Base-by-base conservation (phyloP, 495 filamentous ascomycete species). In the Penicillium lagena region DNA sequence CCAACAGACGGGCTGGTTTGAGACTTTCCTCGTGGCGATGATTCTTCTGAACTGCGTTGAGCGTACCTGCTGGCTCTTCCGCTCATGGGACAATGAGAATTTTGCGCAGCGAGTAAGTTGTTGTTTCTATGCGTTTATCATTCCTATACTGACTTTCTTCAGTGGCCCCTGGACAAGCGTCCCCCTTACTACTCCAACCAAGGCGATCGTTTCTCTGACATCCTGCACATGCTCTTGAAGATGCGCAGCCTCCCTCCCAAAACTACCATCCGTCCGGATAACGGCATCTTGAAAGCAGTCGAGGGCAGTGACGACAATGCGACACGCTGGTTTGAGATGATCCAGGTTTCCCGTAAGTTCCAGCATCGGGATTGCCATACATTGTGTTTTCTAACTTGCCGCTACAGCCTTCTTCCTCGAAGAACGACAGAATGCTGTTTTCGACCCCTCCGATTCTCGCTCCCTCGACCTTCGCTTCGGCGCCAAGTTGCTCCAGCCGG, bases 51-150 rank as follows among this genome's bases (percentile, higher is more conserved):
- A 84, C 59, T 89, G 85, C 45, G 77, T 90, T 9, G 88, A 93
- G 64, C 84, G 87, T 58, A 85, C 84, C n/a, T 85, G 81, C 41
- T 90, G 87, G 83, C 74, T 86, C 1, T 90, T 87, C 70, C 82
- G 80, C 30, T 80, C 76, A 1, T 88, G 82, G 82, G 81, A 85
- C 35, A 76, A 83, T 49, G 73, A 80, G 59, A 75, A 39, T 54
- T 74, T 50, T 60, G 60, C 48, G 13, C 62, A 65, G 47, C 61
- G 66, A 12, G 66, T 66, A 55, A 59, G 59, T 60, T 7, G 14
- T 13, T 29, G 9, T 14, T 7, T n/a, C 14, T 39, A 30, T 2
- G 12, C 27, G 27, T 35, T 22, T 13, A 29, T 33, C 34, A 12
- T 22, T 22, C 22, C 22, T 4, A 22, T 22, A 4, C 31, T 39